Evolutionary conservation across 768 basidiomycete species (phyloP), one percentile per base, ranked within the genome.

Genomic region (Leucocoprinus birnbaumii): DNA sequence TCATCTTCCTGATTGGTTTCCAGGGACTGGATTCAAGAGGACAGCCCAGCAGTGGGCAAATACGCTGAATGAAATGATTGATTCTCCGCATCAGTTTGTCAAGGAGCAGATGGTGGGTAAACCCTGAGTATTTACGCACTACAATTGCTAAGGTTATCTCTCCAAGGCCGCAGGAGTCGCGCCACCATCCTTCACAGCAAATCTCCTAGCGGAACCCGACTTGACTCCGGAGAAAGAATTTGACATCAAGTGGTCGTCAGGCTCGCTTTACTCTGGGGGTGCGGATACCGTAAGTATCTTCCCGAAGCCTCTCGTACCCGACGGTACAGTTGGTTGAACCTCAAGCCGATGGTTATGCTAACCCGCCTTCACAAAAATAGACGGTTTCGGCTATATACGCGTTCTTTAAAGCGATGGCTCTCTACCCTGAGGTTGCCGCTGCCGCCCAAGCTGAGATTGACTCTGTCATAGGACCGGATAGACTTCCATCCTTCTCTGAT

Each of bases 1-100:
- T 35, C 63, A 78, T 51, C 48, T 80, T 40, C 80, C 80, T 16
- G 66, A 70, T n/a, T 84, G 83, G 83, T 74, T 84, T 58, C 83
- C 83, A 3, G 83, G 83, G 4, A 78, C 79, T 9, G 68, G 68
- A 0, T 84, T 84, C 71, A 75, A 83, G 62, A 58, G 61, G 44
- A 75, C 67, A 21, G 83, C 81, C 0, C 71, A 64, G 40, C 66
- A 69, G 53, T 82, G 80, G 77, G 70, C 71, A 6, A 60, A 59
- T 21, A 73, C 73, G 2, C 65, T 79, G 8, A 56, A 68, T n/a
- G 67, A 68, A 21, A 75, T 81, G 77, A 73, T 74, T 7, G 74
- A 82, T 24, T 62, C 66, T 5, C 82, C 82, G 2, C 72, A 77
- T 54, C 59, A 65, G 26, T 73, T 68, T 48, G 77, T 77, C 8